Percentiles rank a stretch among this genome's conserved stretches.
These are phyloP conservation scores for Hypomyces rosellus DNA, from an alignment of 2,329 filamentous ascomycete genomes.

Conservation along the genomic window DNA sequence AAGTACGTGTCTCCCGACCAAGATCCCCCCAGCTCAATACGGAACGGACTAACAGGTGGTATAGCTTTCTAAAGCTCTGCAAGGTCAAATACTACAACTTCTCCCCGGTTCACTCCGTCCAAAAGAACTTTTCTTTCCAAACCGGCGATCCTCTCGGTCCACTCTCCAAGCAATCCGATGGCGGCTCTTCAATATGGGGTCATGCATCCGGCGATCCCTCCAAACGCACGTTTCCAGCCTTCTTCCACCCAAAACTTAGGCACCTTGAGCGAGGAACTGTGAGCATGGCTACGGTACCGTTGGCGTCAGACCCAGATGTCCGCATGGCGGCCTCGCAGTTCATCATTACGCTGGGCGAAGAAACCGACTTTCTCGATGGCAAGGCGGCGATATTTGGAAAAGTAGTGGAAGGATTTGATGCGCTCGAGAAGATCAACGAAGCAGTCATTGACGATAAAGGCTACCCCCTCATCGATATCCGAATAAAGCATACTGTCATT, in stretches of 20 bases:
- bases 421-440: slow-evolving; percentile 85
- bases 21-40: slow-evolving; percentile 32
- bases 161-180: slow-evolving; percentile 76
- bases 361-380: slow-evolving; percentile 84
- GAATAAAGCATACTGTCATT: slow-evolving; percentile 86
- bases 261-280: slow-evolving; percentile 87
- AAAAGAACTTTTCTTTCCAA: slow-evolving; percentile 94
- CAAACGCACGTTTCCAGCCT: slow-evolving; percentile 73
- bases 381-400: slow-evolving; percentile 94
- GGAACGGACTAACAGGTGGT: slow-evolving; percentile 33
- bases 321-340: slow-evolving; percentile 88
- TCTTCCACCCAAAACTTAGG: slow-evolving; percentile 80
- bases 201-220: slow-evolving; percentile 59
- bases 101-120: slow-evolving; percentile 82
- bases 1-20: slow-evolving; percentile 61
- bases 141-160: slow-evolving; percentile 92
- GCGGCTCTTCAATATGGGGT: slow-evolving; percentile 90
- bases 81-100: slow-evolving; percentile 99
- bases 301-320: slow-evolving; percentile 68
- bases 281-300: slow-evolving; percentile 90
- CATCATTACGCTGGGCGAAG: slow-evolving; percentile 82
- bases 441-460: slow-evolving; percentile 83
- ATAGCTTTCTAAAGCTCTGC: slow-evolving; percentile 95
- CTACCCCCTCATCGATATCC: slow-evolving; percentile 85
- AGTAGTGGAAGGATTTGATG: slow-evolving; percentile 93